Evolutionary conservation across 129 eudicot species (phyloP).

Genomic region (Chrysanthemum seticuspe): DNA sequence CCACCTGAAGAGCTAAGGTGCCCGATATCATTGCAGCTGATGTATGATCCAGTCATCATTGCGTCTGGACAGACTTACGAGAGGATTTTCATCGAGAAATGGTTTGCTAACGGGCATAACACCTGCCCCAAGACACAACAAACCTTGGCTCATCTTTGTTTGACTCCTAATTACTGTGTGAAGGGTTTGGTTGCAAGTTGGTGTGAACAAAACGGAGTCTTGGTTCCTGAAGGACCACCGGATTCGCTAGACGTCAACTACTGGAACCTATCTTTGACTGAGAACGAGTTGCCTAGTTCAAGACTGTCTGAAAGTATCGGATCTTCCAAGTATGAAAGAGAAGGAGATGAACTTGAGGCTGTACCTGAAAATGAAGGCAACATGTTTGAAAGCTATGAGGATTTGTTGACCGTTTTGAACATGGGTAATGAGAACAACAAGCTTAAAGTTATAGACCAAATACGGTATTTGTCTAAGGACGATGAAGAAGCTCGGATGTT

Average conservation of each 20-base stretch:
- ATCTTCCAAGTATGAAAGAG: slow-evolving; percentile 55
- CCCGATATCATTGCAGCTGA: slow-evolving; percentile 90
- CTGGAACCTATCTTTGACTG: slow-evolving; percentile 75
- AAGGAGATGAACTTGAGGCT: slow-evolving; percentile 50
- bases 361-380: slow-evolving; percentile 46
- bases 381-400: slow-evolving; percentile 48
- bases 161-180: slow-evolving; percentile 94
- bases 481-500: slow-evolving; percentile 83
- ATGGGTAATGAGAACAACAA: slow-evolving; percentile 47
- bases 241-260: slow-evolving; percentile 86
- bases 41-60: slow-evolving; percentile 93
- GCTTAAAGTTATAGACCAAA: slow-evolving; percentile 63
- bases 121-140: slow-evolving; percentile 96
- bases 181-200: slow-evolving; percentile 89
- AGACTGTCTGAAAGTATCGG: slow-evolving; percentile 50
- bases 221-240: slow-evolving; percentile 87
- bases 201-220: slow-evolving; percentile 91
- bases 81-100: slow-evolving; percentile 88
- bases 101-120: slow-evolving; percentile 87
- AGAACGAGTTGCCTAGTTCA: slow-evolving; percentile 52
- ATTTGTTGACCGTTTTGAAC: slow-evolving; percentile 51
- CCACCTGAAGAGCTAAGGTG: slow-evolving; percentile 96
- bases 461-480: slow-evolving; percentile 76
- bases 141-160: slow-evolving; percentile 70
- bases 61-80: slow-evolving; percentile 98